A percentile compares a stretch with the other conserved stretches of the same genome.
Evolutionary conservation across 2,329 filamentous ascomycete species (phyloP).

Genomic region (Hypocrella siamensis): DNA sequence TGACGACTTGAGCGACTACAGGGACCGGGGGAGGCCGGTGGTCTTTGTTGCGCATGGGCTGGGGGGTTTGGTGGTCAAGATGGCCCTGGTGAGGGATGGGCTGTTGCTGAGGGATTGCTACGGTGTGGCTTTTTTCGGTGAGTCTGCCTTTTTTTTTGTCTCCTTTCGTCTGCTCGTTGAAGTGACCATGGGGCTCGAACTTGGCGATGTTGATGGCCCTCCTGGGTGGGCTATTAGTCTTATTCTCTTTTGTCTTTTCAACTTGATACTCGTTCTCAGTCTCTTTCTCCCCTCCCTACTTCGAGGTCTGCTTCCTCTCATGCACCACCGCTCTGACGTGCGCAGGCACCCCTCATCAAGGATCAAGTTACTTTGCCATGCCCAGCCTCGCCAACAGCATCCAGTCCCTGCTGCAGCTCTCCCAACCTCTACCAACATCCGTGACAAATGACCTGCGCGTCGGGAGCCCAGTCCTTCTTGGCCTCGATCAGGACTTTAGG

Average conservation of each 20-base stretch:
- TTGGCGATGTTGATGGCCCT: too few relatives aligned
- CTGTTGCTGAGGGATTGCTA: constrained; percentile 39
- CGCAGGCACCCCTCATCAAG: constrained; percentile 42
- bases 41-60: constrained; percentile 47
- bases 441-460: constrained; percentile 35
- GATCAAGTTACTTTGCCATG: constrained; percentile 47
- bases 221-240: too few relatives aligned
- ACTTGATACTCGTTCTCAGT: not conserved
- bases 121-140: constrained; percentile 44
- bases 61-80: constrained; percentile 43
- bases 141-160: constrained; percentile 9
- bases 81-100: constrained; percentile 33
- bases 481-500: constrained; percentile 38
- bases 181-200: too few relatives aligned
- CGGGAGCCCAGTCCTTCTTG: constrained; percentile 30
- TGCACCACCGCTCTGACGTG: not conserved
- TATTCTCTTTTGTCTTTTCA: too few relatives aligned
- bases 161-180: not conserved
- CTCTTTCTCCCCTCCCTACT: too few relatives aligned
- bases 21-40: constrained; percentile 29
- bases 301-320: not conserved
- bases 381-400: constrained; percentile 38
- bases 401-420: constrained; percentile 32
- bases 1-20: constrained; percentile 20
- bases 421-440: constrained; percentile 31